Conservation (phyloP, 1,284 basidiomycete genomes). For the Sanghuangporus baumii region DNA sequence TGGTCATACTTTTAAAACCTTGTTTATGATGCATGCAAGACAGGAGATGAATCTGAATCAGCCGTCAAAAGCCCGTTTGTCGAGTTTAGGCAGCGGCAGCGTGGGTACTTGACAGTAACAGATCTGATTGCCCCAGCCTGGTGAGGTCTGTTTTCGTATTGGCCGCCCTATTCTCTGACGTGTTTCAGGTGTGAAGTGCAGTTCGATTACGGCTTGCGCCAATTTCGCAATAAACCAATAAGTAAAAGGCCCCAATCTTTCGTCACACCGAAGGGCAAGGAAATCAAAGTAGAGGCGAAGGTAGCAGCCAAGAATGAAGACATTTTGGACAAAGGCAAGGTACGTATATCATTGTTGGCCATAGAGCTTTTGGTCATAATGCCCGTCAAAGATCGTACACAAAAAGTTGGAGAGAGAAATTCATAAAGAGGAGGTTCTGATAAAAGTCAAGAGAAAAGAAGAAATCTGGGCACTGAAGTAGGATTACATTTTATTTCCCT, state of each 20-base stretch:
- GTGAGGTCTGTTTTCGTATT: conserved; percentile 1
- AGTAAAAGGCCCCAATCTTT: conserved; percentile 56
- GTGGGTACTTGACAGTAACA: conserved; percentile 12
- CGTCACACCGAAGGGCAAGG: conserved; percentile 55
- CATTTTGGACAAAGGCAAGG: conserved; percentile 55
- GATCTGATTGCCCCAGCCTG: conserved; percentile 6
- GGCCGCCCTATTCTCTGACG: neutral
- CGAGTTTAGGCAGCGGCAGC: conserved; percentile 2
- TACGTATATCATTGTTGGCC: conserved; percentile 28
- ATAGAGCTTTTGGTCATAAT: neutral
- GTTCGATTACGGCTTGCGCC: conserved; percentile 66
- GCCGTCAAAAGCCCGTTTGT: neutral
- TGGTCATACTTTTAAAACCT: conserved; percentile 24
- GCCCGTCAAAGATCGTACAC: conserved; percentile 55
- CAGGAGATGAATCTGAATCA: neutral
- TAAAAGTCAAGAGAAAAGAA: conserved; percentile 47
- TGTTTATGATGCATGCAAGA: conserved; percentile 19
- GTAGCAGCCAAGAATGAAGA: conserved; percentile 58
- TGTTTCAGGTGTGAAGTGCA: conserved; percentile 68
- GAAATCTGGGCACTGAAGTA: conserved; percentile 72
- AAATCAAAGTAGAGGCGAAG: conserved; percentile 53
- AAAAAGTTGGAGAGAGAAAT: conserved; percentile 75
- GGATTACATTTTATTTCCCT: conserved; percentile 19
- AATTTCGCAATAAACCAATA: conserved; percentile 48
- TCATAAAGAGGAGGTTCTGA: conserved; percentile 49